These are phyloP conservation scores for Aspergillus ruber DNA, from an alignment of 2,329 filamentous ascomycete genomes.

Conservation along the genomic window DNA sequence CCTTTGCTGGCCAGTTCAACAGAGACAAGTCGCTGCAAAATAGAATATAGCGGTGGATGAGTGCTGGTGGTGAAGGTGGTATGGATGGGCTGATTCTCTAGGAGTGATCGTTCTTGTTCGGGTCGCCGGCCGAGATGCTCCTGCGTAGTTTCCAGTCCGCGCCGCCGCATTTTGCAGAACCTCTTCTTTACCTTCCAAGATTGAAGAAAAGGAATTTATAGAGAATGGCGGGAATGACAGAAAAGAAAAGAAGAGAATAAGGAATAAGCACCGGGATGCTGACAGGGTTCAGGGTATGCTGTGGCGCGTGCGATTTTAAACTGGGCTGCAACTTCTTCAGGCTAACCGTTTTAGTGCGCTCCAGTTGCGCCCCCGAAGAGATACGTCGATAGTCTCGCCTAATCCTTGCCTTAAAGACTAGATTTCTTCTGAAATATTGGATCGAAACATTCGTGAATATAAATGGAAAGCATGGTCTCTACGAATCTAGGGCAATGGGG, in stretches of 20 bases:
- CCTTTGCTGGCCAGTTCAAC: not conserved
- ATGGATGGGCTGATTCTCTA: not conserved
- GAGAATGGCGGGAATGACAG: not conserved
- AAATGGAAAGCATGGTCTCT: too few relatives aligned
- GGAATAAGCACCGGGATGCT: not conserved
- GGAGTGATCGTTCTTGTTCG: not conserved
- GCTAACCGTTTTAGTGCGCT: not conserved
- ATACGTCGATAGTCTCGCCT: too few relatives aligned
- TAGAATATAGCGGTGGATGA: not conserved
- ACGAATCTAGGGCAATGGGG: too few relatives aligned
- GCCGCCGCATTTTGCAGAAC: constrained; percentile 2
- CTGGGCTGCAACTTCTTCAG: not conserved
- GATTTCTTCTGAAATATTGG: too few relatives aligned
- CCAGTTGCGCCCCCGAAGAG: too few relatives aligned
- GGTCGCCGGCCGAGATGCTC: not conserved
- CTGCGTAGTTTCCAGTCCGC: constrained; percentile 10
- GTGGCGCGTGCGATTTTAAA: not conserved
- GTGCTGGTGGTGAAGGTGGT: not conserved
- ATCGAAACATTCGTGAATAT: too few relatives aligned
- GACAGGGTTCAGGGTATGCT: not conserved
- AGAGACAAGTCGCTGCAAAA: not conserved
- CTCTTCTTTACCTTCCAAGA: not conserved
- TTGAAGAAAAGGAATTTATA: not conserved
- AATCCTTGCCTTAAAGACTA: too few relatives aligned
- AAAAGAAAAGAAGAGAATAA: not conserved